Conservation (phyloP, 805 yeast genomes). For the Metschnikowia lachancei region DNA sequence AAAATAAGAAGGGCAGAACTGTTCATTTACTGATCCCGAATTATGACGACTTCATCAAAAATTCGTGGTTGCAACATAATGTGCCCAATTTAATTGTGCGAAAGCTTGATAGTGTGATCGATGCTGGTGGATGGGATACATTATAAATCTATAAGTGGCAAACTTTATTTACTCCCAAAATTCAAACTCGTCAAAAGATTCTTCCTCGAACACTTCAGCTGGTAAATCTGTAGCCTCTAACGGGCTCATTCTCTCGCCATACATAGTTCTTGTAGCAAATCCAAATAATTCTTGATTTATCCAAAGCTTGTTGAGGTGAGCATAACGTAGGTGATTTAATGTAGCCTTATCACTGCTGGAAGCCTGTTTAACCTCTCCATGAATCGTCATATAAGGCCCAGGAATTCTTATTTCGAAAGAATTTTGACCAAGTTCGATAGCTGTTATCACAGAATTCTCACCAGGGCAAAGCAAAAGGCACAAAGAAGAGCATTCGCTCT, state of each 20-base stretch:
- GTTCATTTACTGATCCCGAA: conserved; percentile 59
- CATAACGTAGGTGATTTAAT: conserved; percentile 52
- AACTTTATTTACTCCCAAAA: conserved; percentile 6
- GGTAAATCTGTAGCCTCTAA: conserved; percentile 7
- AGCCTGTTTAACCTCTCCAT: conserved; percentile 68
- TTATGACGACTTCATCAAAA: conserved; percentile 63
- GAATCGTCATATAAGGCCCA: conserved; percentile 71
- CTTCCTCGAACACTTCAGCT: conserved; percentile 11
- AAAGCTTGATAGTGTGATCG: conserved; percentile 72
- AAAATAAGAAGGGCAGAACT: conserved; percentile 67
- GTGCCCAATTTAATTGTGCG: conserved; percentile 75
- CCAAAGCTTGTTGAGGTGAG: conserved; percentile 58
- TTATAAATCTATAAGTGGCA: conserved; percentile 34
- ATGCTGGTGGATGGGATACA: conserved; percentile 96
- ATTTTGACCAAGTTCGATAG: conserved; percentile 25
- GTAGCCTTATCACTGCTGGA: conserved; percentile 57
- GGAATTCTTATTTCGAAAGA: conserved; percentile 38
- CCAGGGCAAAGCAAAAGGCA: conserved; percentile 16
- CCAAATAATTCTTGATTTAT: conserved; percentile 56
- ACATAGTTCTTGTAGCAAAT: conserved; percentile 34
- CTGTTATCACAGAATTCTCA: conserved; percentile 26
- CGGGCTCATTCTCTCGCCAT: conserved; percentile 12
- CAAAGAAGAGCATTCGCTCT: conserved; percentile 9
- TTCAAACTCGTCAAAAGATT: conserved; percentile 11
- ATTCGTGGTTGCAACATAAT: conserved; percentile 77